Base-by-base conservation (phyloP, 2,329 filamentous ascomycete species). In the Cadophora malorum region DNA sequence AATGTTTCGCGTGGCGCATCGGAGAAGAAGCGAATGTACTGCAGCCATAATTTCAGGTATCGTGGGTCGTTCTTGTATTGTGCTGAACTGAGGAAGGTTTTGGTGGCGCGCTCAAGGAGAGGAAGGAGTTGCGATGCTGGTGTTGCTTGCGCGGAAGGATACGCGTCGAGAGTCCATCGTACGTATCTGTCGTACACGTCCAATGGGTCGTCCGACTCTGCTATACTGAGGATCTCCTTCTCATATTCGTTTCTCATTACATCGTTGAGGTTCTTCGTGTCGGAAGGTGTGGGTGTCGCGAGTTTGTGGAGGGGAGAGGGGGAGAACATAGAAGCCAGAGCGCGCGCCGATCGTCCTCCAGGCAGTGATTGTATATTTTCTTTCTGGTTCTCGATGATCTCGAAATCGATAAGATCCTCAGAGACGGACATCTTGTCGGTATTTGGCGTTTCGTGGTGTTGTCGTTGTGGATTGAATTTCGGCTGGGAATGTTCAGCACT, bases 101-200 rank as follows among this genome's bases (percentile, higher is more conserved):
- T 97, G 10, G 96, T 98, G 8, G 94, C 95, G 71, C 94, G 91
- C 82, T 99, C 96, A 6, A 99, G 90, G 6, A 98, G 84, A 2
- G 90, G 90, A 69, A 96, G 89, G 16, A 99, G 87, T 75, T 96
- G 93, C n/a, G 95, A 97, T 76, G 96, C 89, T 1, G 93, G 86
- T 35, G 94, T 97, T 64, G 94, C 93, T 81, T 97, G 94, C 28
- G 95, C 92, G 0, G 94, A 95, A 1, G 96, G 95, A 79, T 98
- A 99, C 64, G 95, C 91, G 79, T 97, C 93, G 33, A 98, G 83
- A 0, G 94, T 97, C 96, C 96, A 99, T 80, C 93, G 93, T 67
- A 98, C 93, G 78, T 99, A 99, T 78, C 96, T 90, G 79, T 98
- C 95, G 82, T 93, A 99, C 70, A 97, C 87, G 76, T 98, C 96